These are phyloP conservation scores for Corchorus capsularis DNA, from an alignment of 345 rosid genomes.

Conservation along the genomic window DNA sequence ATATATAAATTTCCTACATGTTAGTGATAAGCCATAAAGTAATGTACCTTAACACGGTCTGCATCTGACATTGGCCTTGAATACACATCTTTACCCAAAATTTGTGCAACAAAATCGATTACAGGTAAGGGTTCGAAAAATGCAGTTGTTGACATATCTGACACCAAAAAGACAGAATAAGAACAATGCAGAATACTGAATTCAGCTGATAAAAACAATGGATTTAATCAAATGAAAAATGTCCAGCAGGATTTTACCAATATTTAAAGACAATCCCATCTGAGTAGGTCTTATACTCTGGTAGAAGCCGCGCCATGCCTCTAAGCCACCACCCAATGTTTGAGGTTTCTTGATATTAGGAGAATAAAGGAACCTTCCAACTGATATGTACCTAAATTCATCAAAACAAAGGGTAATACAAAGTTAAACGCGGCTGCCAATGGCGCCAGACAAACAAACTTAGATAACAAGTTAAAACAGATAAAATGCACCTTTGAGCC, in stretches of 20 bases:
- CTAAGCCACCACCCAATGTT: slow-evolving; percentile 38
- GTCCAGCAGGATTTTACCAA: slow-evolving; percentile 28
- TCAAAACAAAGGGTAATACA: neutral
- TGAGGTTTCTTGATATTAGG: slow-evolving; percentile 32
- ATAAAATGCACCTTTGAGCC: slow-evolving; percentile 27
- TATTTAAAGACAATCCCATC: slow-evolving; percentile 48
- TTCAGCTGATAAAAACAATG: neutral
- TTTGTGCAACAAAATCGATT: slow-evolving; percentile 40
- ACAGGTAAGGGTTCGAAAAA: slow-evolving; percentile 45
- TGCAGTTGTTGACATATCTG: slow-evolving; percentile 43
- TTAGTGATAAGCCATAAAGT: neutral
- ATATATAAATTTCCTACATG: neutral
- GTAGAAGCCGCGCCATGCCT: slow-evolving; percentile 49
- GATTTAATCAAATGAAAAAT: neutral
- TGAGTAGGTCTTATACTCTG: slow-evolving; percentile 51
- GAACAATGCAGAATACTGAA: neutral
- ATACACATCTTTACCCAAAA: slow-evolving; percentile 36
- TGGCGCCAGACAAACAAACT: neutral
- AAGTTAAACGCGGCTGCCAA: neutral
- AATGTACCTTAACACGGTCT: slow-evolving; percentile 38
- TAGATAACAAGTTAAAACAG: neutral
- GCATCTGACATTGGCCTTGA: slow-evolving; percentile 44
- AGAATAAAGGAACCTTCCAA: slow-evolving; percentile 42
- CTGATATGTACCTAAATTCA: slow-evolving; percentile 27
- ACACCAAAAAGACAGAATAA: neutral